These are phyloP conservation scores for Trifolium fragiferum DNA, from an alignment of 306 rosid species.

Conservation along the genomic window DNA sequence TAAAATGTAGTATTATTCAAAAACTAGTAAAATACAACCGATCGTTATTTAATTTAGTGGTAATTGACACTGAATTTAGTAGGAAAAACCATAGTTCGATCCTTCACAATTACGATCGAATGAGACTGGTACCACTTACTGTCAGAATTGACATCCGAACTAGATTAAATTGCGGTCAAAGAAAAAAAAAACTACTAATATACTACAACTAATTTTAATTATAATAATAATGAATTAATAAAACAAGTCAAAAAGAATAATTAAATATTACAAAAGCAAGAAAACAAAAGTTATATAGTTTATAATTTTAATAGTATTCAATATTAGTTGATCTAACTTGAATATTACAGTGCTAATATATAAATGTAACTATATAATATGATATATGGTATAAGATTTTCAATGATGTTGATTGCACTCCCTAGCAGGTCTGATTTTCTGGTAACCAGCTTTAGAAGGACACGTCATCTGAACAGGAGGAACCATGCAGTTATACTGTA, in stretches of 20 bases:
- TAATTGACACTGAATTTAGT: too few relatives aligned
- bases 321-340: not conserved
- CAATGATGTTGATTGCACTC: slow-evolving; percentile 59
- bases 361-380: not conserved
- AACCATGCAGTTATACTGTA: slow-evolving; percentile 97
- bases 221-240: not conserved
- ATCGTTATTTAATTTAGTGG: too few relatives aligned
- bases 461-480: slow-evolving; percentile 88
- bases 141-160: too few relatives aligned
- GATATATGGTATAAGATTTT: slow-evolving; percentile 17
- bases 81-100: too few relatives aligned
- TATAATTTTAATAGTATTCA: not conserved
- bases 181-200: not conserved
- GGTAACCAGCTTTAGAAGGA: slow-evolving; percentile 76
- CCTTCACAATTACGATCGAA: too few relatives aligned
- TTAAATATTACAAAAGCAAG: slow-evolving; percentile 2
- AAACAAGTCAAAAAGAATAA: slow-evolving; percentile 25
- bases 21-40: not conserved
- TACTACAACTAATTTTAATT: not conserved
- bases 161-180: too few relatives aligned
- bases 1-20: not conserved
- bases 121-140: too few relatives aligned
- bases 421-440: slow-evolving; percentile 69
- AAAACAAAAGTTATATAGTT: not conserved
- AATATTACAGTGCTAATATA: not conserved